A percentile compares a stretch with the other conserved stretches of the same genome.
Evolutionary conservation across 768 basidiomycete species (phyloP).

Genomic region (Tricholoma bakamatsutake): DNA sequence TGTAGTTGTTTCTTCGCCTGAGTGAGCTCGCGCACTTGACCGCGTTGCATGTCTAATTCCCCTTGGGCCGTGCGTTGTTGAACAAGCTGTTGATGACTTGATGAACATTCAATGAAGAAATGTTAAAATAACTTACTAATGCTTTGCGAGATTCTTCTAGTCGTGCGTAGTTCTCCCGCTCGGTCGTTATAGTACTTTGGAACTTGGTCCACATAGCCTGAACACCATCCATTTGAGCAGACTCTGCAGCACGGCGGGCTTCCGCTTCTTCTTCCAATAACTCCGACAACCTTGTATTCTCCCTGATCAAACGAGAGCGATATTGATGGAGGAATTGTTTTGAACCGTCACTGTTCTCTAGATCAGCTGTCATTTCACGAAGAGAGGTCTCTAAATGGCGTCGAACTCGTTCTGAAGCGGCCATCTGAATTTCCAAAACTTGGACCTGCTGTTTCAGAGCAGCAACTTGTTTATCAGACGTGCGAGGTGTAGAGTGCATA

Average conservation of each 20-base stretch:
- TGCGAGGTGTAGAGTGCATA: conserved; percentile 25
- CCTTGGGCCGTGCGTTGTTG: conserved; percentile 60
- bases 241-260: conserved; percentile 53
- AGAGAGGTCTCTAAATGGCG: conserved; percentile 58
- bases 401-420: conserved; percentile 59
- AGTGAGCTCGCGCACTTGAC: conserved; percentile 53
- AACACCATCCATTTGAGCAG: conserved; percentile 57
- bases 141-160: conserved; percentile 69
- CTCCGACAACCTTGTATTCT: conserved; percentile 50
- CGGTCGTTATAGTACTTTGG: conserved; percentile 50
- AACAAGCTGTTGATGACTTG: conserved; percentile 38
- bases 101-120: neutral
- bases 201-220: conserved; percentile 65
- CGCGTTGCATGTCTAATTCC: conserved; percentile 61
- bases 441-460: conserved; percentile 60
- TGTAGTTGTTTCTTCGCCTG: conserved; percentile 55
- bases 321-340: conserved; percentile 56
- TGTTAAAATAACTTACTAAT: conserved; percentile 38
- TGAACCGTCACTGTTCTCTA: conserved; percentile 62
- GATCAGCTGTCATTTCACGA: conserved; percentile 51
- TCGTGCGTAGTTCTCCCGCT: conserved; percentile 56
- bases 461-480: conserved; percentile 43
- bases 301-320: conserved; percentile 47
- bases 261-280: conserved; percentile 59
- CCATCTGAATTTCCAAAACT: conserved; percentile 62